phyloP scores from a whole-genome alignment of 1,139 yeast species.

The Saccharomyces pastorianus region DNA sequence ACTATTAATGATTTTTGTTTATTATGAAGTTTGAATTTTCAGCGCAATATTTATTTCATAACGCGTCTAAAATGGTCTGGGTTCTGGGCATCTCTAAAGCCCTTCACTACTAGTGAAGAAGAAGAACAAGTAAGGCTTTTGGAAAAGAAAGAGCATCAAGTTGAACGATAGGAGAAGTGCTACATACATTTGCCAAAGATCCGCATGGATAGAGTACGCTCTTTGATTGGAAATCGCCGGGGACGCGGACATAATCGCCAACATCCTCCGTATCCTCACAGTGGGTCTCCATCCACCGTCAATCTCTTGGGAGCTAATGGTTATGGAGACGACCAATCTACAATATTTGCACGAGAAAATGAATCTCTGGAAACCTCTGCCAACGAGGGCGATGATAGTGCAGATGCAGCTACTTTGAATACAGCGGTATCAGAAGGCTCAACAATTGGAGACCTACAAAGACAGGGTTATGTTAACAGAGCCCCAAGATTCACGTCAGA shows the following conservation, averaged over 20 bases:
- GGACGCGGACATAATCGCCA: not conserved
- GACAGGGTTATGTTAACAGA: constrained; percentile 24
- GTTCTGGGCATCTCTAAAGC: not conserved
- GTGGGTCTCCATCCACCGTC: not conserved
- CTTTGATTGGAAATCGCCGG: constrained; percentile 11
- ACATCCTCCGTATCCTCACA: not conserved
- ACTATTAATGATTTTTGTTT: constrained; percentile 1
- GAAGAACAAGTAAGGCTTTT: not conserved
- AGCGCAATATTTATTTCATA: not conserved
- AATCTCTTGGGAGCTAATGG: not conserved
- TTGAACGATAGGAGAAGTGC: not conserved
- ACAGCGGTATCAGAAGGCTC: constrained; percentile 20
- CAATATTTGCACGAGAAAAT: constrained; percentile 11
- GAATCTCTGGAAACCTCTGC: not conserved
- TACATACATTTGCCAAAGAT: not conserved
- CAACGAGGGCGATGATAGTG: constrained; percentile 6
- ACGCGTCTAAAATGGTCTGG: not conserved
- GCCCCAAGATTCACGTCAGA: constrained; percentile 20
- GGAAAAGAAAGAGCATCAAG: not conserved
- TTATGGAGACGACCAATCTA: constrained; percentile 15
- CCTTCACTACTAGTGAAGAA: not conserved
- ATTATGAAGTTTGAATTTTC: not conserved
- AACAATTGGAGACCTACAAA: constrained; percentile 25
- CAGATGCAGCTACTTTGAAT: constrained; percentile 15
- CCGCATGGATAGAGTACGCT: constrained; percentile 16